These are phyloP conservation scores for Toxoplasma gondii DNA, from an alignment of 169 alveolate genomes.

Conservation along the genomic window DNA sequence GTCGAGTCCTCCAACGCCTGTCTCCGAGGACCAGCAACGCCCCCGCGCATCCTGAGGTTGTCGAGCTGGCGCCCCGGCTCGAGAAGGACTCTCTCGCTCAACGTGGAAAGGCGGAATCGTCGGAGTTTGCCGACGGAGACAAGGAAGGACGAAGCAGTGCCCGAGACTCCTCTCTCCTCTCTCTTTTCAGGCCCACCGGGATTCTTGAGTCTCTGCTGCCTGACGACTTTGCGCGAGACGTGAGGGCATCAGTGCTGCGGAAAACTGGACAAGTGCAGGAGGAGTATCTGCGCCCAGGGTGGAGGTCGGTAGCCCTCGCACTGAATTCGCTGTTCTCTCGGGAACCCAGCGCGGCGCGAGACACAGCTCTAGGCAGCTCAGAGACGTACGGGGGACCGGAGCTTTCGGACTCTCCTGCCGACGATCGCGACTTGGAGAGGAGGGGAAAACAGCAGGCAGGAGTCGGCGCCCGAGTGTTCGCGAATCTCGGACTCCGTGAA, in stretches of 20 bases:
- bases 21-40: no score
- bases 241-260: background rate
- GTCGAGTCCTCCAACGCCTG: no score
- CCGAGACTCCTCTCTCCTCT: no score
- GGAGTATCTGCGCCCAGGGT: background rate
- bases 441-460: background rate
- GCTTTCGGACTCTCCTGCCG: background rate
- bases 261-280: background rate
- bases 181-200: background rate
- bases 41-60: no score
- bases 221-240: background rate
- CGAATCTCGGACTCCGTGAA: background rate
- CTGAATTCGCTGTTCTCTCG: background rate
- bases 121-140: no score
- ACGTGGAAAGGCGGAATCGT: no score
- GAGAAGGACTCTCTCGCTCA: no score
- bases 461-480: background rate
- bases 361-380: background rate
- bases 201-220: background rate
- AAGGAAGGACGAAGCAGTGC: no score
- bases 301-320: background rate
- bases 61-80: no score
- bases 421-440: background rate
- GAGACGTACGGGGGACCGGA: background rate
- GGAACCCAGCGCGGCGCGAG: background rate